A percentile compares a stretch with the other conserved stretches of the same genome.
Conservation (phyloP, 768 basidiomycete species). For the Pleurotus djamor region DNA sequence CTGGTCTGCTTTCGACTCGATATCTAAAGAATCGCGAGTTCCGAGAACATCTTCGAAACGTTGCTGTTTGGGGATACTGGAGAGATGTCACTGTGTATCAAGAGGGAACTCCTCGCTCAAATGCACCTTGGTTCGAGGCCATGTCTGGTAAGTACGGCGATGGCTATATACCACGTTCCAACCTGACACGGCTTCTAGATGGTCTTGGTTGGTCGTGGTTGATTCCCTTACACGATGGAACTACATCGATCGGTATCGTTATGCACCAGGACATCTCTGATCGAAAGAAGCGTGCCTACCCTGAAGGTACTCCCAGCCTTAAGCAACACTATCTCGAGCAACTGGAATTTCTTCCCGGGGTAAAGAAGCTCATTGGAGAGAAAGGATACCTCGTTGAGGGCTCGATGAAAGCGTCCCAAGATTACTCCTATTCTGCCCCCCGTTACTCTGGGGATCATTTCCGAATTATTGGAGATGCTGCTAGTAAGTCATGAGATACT, state of each 20-base stretch:
- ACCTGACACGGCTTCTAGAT: too few species aligned
- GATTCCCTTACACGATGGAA: slow-evolving; percentile 49
- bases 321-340: slow-evolving; percentile 38
- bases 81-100: background rate
- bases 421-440: slow-evolving; percentile 33
- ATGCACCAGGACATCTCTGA: slow-evolving; percentile 34
- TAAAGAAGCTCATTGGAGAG: slow-evolving; percentile 24
- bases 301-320: slow-evolving; percentile 21
- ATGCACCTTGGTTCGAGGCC: slow-evolving; percentile 16
- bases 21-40: slow-evolving; percentile 19
- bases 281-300: slow-evolving; percentile 22
- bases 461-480: slow-evolving; percentile 39
- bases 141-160: slow-evolving; percentile 14
- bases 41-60: slow-evolving; percentile 20
- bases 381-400: slow-evolving; percentile 16
- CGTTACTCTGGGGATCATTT: slow-evolving; percentile 31
- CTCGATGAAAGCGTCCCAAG: slow-evolving; percentile 23
- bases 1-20: slow-evolving; percentile 20
- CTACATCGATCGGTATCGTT: slow-evolving; percentile 46
- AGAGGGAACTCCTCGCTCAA: background rate
- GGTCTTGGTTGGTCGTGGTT: slow-evolving; percentile 54
- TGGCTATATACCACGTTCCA: too few species aligned
- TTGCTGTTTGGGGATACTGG: slow-evolving; percentile 17
- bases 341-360: slow-evolving; percentile 37
- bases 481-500: slow-evolving; percentile 23